Evolutionary conservation across 441 rosid genomes (phyloP).

Genomic region (Codiaeum variegatum): DNA sequence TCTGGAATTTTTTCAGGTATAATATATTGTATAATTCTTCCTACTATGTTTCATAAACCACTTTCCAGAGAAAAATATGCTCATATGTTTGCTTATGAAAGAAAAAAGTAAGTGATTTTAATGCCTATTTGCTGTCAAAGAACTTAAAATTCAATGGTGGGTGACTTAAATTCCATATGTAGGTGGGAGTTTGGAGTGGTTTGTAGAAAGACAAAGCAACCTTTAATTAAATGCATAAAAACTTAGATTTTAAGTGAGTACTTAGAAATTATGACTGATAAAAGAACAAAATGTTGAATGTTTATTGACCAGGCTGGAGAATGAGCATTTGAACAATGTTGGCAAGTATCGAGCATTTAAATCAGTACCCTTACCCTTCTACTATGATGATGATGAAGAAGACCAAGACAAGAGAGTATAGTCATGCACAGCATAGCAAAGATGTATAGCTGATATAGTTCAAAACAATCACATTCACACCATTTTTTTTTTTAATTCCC

Average conservation of each 20-base stretch:
- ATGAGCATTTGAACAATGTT: constrained; percentile 87
- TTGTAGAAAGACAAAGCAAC: background rate
- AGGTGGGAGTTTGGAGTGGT: background rate
- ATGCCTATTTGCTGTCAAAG: background rate
- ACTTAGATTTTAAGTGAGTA: background rate
- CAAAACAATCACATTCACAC: background rate
- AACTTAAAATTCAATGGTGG: background rate
- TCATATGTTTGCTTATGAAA: background rate
- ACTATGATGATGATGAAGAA: constrained; percentile 20
- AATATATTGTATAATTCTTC: background rate
- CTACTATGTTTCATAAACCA: too few species aligned
- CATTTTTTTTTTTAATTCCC: background rate
- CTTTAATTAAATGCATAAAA: background rate
- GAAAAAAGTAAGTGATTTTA: background rate
- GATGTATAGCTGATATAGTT: background rate
- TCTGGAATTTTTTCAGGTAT: constrained; percentile 93
- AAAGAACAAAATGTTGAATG: background rate
- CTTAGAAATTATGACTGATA: background rate
- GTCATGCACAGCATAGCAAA: constrained; percentile 3
- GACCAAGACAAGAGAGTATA: constrained; percentile 30
- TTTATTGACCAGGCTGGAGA: constrained; percentile 62
- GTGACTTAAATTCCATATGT: background rate
- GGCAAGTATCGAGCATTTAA: constrained; percentile 81
- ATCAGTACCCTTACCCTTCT: constrained; percentile 73
- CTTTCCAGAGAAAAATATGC: background rate